These are phyloP conservation scores for Boletus sp. DNA, from an alignment of 768 basidiomycete genomes.

Conservation along the genomic window DNA sequence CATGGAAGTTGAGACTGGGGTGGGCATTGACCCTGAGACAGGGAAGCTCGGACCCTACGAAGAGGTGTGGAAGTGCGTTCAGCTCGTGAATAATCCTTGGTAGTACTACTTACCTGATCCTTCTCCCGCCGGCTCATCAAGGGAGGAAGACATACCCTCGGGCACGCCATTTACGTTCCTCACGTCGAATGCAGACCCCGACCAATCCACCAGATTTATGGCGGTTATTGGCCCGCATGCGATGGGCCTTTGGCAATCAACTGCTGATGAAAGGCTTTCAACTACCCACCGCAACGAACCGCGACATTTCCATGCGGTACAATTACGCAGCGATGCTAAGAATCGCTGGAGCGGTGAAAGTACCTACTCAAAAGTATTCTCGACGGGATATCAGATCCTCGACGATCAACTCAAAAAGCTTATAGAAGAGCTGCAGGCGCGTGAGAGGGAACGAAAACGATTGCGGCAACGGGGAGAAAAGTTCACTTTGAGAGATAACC, in stretches of 20 bases:
- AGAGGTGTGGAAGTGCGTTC: conserved; percentile 22
- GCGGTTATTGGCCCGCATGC: conserved; percentile 19
- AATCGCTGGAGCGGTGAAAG: background rate
- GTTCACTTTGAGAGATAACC: background rate
- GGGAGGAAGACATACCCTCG: conserved; percentile 7
- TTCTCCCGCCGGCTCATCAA: background rate
- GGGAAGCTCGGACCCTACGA: conserved; percentile 16
- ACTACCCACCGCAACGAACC: background rate
- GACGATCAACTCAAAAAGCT: conserved; percentile 7
- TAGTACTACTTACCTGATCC: background rate
- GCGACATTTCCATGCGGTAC: conserved; percentile 5
- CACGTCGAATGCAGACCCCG: conserved; percentile 4
- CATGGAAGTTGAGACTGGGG: conserved; percentile 15
- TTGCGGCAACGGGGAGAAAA: conserved; percentile 8
- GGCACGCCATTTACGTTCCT: conserved; percentile 19
- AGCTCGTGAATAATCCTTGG: background rate
- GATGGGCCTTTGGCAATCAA: conserved; percentile 9
- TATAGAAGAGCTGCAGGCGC: background rate
- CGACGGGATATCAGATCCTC: conserved; percentile 9
- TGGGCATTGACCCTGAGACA: conserved; percentile 12
- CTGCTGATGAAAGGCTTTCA: background rate
- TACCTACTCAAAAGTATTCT: conserved; percentile 5
- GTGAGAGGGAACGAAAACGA: conserved; percentile 1
- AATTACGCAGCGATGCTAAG: background rate
- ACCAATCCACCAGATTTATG: conserved; percentile 17